Conservation (phyloP, 2,329 filamentous ascomycete species). For the Nemania sp. region DNA sequence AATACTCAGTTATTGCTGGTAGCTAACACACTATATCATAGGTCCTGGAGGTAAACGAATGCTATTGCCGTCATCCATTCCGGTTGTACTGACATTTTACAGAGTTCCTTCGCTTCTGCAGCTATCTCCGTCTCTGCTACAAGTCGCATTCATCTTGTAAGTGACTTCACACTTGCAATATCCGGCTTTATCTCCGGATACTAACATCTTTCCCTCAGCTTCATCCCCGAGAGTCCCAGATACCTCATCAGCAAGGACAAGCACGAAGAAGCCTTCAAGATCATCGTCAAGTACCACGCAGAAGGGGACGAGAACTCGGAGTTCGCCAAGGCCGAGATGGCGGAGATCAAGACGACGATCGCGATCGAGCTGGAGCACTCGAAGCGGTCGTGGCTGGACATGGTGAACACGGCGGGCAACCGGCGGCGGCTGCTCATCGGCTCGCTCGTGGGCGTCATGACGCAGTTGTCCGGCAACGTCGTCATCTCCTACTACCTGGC, state of each 20-base stretch:
- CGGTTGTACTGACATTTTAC: conserved; percentile 34
- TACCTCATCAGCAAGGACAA: conserved; percentile 39
- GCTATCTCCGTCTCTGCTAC: conserved; percentile 44
- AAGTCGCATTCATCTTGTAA: conserved; percentile 46
- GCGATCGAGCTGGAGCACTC: conserved; percentile 48
- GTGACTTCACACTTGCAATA: neutral
- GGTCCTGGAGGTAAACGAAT: conserved; percentile 40
- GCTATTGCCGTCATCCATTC: neutral
- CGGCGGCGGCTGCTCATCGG: conserved; percentile 54
- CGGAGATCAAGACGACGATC: conserved; percentile 57
- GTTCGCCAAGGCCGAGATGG: conserved; percentile 54
- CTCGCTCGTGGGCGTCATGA: conserved; percentile 55
- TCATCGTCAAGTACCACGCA: conserved; percentile 46
- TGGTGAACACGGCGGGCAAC: conserved; percentile 55
- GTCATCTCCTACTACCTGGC: conserved; percentile 53
- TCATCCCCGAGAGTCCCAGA: conserved; percentile 39
- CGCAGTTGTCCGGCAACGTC: conserved; percentile 57
- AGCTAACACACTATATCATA: conserved; percentile 23
- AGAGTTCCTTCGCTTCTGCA: conserved; percentile 51
- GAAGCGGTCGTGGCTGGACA: conserved; percentile 56
- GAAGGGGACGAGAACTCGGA: conserved; percentile 51
- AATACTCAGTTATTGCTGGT: neutral
- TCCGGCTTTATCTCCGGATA: neutral
- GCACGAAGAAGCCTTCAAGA: conserved; percentile 37
- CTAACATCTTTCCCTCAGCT: conserved; percentile 26